A percentile compares a stretch with the other conserved stretches of the same genome.
These are phyloP conservation scores for Metschnikowia sp. DNA, from an alignment of 805 yeast species.

Conservation along the genomic window DNA sequence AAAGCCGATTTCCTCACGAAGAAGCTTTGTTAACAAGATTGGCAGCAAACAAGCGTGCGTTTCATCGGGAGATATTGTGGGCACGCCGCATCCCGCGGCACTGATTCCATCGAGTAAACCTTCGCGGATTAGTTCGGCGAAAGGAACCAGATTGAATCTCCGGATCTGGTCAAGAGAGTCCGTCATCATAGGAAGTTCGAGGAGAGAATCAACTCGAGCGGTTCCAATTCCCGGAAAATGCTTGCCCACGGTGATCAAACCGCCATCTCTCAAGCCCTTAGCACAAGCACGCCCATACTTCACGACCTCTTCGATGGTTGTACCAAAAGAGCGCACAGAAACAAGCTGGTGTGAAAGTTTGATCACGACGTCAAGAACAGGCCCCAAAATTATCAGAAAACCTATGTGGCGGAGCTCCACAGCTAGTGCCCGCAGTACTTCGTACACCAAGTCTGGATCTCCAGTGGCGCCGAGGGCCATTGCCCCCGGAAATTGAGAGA, in stretches of 20 bases:
- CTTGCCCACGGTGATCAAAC: slow-evolving; percentile 53
- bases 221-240: slow-evolving; percentile 69
- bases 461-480: slow-evolving; percentile 62
- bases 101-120: slow-evolving; percentile 50
- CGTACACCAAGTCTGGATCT: slow-evolving; percentile 45
- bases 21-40: slow-evolving; percentile 45
- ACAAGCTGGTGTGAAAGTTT: slow-evolving; percentile 53
- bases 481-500: slow-evolving; percentile 62
- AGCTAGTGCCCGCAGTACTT: slow-evolving; percentile 54
- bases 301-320: slow-evolving; percentile 56
- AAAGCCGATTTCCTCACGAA: slow-evolving; percentile 49
- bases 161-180: slow-evolving; percentile 53
- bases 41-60: slow-evolving; percentile 63
- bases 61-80: slow-evolving; percentile 56
- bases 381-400: slow-evolving; percentile 54
- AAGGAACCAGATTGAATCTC: slow-evolving; percentile 49
- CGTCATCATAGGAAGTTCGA: slow-evolving; percentile 57
- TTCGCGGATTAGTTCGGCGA: slow-evolving; percentile 43
- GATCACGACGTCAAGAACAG: slow-evolving; percentile 59
- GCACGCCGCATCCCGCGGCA: slow-evolving; percentile 66
- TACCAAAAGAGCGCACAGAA: slow-evolving; percentile 61
- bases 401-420: slow-evolving; percentile 53
- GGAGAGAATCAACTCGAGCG: slow-evolving; percentile 53
- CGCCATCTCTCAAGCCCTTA: slow-evolving; percentile 51
- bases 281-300: slow-evolving; percentile 52